Evolutionary conservation across 768 basidiomycete genomes (phyloP).

Genomic region (Cantharellus anzutake): DNA sequence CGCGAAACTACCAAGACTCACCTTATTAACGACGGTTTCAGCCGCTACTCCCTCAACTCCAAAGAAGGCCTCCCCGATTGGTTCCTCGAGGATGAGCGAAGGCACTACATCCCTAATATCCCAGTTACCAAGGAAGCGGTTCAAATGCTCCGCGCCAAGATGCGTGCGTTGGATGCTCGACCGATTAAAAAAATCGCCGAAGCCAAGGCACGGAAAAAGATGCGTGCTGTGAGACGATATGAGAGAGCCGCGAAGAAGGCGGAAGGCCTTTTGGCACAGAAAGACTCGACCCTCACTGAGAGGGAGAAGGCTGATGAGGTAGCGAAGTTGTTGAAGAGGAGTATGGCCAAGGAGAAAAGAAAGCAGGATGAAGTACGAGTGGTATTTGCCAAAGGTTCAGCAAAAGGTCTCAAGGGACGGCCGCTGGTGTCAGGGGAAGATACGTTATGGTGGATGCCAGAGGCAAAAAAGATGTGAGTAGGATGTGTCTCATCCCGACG

Average conservation of each 20-base stretch:
- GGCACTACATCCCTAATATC: conserved; percentile 82
- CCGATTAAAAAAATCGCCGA: conserved; percentile 99
- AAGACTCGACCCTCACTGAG: conserved; percentile 62
- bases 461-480: conserved; percentile 76
- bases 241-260: conserved; percentile 94
- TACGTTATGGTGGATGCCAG: conserved; percentile 89
- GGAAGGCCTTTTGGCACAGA: conserved; percentile 72
- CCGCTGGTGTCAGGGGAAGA: conserved; percentile 93
- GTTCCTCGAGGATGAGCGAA: conserved; percentile 95
- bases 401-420: conserved; percentile 28
- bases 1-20: conserved; percentile 74
- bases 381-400: conserved; percentile 69
- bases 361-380: conserved; percentile 53
- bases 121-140: conserved; percentile 97
- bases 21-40: conserved; percentile 89
- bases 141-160: conserved; percentile 63
- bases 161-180: conserved; percentile 84
- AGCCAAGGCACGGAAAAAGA: conserved; percentile 93
- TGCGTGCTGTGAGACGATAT: conserved; percentile 63
- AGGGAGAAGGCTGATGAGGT: conserved; percentile 88
- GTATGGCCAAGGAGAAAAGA: conserved; percentile 46
- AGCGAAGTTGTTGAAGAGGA: conserved; percentile 75
- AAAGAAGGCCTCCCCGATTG: conserved; percentile 86
- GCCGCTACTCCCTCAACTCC: conserved; percentile 74
- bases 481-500: conserved; percentile 1